Base-by-base conservation (phyloP, 192 early-diverging fungal genomes). In the Coemansia sp. region DNA sequence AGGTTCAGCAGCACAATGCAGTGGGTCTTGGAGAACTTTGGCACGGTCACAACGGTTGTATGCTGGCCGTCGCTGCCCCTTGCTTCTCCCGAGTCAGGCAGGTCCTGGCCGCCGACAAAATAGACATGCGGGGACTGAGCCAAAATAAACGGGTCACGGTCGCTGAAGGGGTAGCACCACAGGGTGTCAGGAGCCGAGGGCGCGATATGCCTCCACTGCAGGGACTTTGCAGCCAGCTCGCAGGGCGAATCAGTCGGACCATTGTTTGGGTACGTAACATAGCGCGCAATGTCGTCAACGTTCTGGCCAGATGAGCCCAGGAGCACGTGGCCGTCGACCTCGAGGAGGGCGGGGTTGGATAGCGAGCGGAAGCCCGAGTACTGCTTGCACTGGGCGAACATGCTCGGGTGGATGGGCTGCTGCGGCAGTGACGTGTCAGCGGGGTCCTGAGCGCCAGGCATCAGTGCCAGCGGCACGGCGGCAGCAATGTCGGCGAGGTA, bases 121-220 rank as follows among this genome's bases (percentile, higher is more conserved):
- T 93, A 97, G n/a, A 98, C 84, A 67, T 96, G 87, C 29, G 97
- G 95, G 34, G 81, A 65, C 30, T 78, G 56, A 4, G 75, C 64
- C 40, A 98, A 74, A 12, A 99, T 84, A 67, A 99, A 96, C 4
- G 97, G 96, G 64, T 99, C 97, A 7, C 71, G 63, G 43, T 92
- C 86, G 69, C 85, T 86, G 68, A 92, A 98, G 37, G 97, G 97
- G 75, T 96, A 94, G 71, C 93, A 95, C 90, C 91, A 95, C 62
- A 99, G 82, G 12, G 95, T 97, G 80, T 99, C 97, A 0, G 97
- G 97, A 6, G 95, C 92, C 27, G 93, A 88, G 0, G 97, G 97
- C 12, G 94, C 94, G 9, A 98, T 82, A 59, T 98, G 95, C 4
- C 89, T 84, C 94, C 95, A 97, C 22, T 72, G 62, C 43, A 99